These are phyloP conservation scores for Trichocomaceae sp. DNA, from an alignment of 2,329 filamentous ascomycete species.

Conservation along the genomic window DNA sequence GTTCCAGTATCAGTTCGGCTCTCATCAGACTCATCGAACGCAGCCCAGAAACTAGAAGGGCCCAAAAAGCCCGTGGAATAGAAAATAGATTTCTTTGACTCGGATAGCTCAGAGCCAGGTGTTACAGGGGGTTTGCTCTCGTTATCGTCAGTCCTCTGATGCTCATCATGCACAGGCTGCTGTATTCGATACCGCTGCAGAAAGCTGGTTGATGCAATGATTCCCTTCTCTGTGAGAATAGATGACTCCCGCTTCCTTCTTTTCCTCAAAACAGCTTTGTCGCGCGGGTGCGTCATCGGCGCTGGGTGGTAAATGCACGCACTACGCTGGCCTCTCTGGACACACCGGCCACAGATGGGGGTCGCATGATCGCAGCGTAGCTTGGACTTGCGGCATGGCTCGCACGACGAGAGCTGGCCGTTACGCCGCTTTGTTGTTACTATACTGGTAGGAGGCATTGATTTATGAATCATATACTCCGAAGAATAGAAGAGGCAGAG, in stretches of 20 bases:
- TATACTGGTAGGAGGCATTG: neutral
- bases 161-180: neutral
- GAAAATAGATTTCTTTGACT: neutral
- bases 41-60: slow-evolving; percentile 18
- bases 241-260: slow-evolving; percentile 9
- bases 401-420: slow-evolving; percentile 18
- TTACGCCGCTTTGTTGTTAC: slow-evolving; percentile 9
- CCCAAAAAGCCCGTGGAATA: slow-evolving; percentile 18
- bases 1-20: neutral
- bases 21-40: slow-evolving; percentile 14
- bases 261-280: neutral
- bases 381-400: slow-evolving; percentile 22
- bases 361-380: slow-evolving; percentile 20
- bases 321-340: slow-evolving; percentile 11
- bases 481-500: neutral
- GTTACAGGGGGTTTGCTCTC: neutral
- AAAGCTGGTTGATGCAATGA: slow-evolving; percentile 3
- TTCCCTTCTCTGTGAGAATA: slow-evolving; percentile 3
- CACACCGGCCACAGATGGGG: slow-evolving; percentile 18
- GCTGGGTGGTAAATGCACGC: slow-evolving; percentile 17
- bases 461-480: neutral
- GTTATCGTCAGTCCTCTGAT: neutral
- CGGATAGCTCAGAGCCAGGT: neutral
- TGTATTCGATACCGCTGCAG: slow-evolving; percentile 8
- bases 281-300: slow-evolving; percentile 13